Base-by-base conservation (phyloP, 768 basidiomycete genomes). In the Phallus indusiatus region DNA sequence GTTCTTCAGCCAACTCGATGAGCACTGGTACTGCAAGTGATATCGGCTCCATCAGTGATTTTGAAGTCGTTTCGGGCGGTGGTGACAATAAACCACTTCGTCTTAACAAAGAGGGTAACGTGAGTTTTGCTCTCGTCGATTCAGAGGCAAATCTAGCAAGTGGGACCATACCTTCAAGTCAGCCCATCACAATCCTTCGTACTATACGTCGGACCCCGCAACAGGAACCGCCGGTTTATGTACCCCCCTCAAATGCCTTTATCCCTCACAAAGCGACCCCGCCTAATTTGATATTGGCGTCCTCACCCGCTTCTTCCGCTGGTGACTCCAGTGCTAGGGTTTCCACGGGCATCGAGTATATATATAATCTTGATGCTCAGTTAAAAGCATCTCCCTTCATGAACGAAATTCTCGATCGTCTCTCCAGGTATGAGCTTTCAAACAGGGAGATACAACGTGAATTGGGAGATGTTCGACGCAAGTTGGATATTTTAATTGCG, bases 271-370 rank as follows among this genome's bases (percentile, higher is more conserved):
- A 73, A 50, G 70, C 78, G 1, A 69, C 76, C 8, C 74, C 78
- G 3, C 76, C 77, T 65, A 75, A 76, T 60, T 68, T 69, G 48
- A 75, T 68, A 17, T 75, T 76, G 28, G 72, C 88, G 2, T 76
- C 83, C 2, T 91, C 89, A 1, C 89, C 89, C 7, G 86, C 83
- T 18, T 90, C 89, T 8, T 91, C 89, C 11, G 67, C 86, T 64
- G 86, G 83, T 68, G 90, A 89, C 11, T 83, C 79, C 54, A 86
- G 85, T 64, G 84, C 85, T 22, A 78, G 81, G 63, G 68, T 80
- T 18, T 70, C 78, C 14, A 75, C 57, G 24, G 57, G 74, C 60
- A 65, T 70, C 47, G 85, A 86, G 47, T 71, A 73, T 21, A 72
- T 73, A 42, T 73, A 71, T 51, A 79, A 69, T 62, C 83, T 92